These are phyloP conservation scores for Calcarisporium arbuscula DNA, from an alignment of 2,329 filamentous ascomycete genomes.

Conservation along the genomic window DNA sequence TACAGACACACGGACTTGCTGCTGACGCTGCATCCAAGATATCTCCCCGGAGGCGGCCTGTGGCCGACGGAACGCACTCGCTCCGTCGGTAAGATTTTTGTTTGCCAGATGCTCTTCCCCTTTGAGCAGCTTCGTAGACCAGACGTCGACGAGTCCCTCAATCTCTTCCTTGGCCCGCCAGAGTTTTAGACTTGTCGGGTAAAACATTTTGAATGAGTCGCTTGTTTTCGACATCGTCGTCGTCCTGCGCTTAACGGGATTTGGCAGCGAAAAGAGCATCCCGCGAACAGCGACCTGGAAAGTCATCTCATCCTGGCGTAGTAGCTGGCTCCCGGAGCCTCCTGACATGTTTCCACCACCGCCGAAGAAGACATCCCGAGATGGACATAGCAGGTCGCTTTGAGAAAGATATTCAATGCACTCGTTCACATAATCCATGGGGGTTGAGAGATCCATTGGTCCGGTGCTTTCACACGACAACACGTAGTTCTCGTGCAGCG, in stretches of 20 bases:
- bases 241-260: slow-evolving; percentile 70
- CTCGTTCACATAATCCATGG: slow-evolving; percentile 73
- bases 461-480: slow-evolving; percentile 66
- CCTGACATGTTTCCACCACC: slow-evolving; percentile 43
- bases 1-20: slow-evolving; percentile 17
- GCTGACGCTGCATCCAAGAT: slow-evolving; percentile 28
- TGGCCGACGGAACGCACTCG: slow-evolving; percentile 42
- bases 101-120: slow-evolving; percentile 37
- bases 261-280: slow-evolving; percentile 75
- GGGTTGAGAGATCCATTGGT: slow-evolving; percentile 45
- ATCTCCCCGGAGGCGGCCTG: slow-evolving; percentile 22
- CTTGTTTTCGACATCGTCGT: slow-evolving; percentile 34
- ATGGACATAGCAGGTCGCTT: slow-evolving; percentile 76
- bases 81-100: slow-evolving; percentile 36
- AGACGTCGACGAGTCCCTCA: slow-evolving; percentile 64
- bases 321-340: slow-evolving; percentile 60
- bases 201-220: slow-evolving; percentile 85
- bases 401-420: slow-evolving; percentile 85
- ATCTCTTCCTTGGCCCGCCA: slow-evolving; percentile 82
- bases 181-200: slow-evolving; percentile 74
- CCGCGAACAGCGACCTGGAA: slow-evolving; percentile 89
- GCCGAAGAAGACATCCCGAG: slow-evolving; percentile 62
- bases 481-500: slow-evolving; percentile 89
- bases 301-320: slow-evolving; percentile 89
- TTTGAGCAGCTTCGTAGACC: slow-evolving; percentile 55